These are phyloP conservation scores for Pythium utonaiense DNA, from an alignment of 352 stramenopile species.

Conservation along the genomic window DNA sequence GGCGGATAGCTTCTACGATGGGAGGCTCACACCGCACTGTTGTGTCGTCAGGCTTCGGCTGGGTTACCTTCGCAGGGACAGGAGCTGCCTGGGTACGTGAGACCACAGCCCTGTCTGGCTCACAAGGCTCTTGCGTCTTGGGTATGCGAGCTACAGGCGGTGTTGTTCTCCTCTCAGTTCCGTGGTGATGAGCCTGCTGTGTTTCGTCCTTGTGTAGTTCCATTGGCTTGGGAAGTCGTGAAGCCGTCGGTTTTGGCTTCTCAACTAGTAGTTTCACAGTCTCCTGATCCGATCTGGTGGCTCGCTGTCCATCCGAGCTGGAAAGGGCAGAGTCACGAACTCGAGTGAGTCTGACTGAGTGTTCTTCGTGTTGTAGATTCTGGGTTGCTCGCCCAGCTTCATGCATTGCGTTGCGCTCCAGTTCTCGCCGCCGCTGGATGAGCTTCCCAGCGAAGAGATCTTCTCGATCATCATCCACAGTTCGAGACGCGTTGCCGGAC, in stretches of 20 bases:
- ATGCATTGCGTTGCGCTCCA: slow-evolving; percentile 22
- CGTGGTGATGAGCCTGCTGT: not conserved
- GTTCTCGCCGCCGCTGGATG: slow-evolving; percentile 39
- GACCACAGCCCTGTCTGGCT: not conserved
- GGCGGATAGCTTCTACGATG: not conserved
- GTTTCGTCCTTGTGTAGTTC: not conserved
- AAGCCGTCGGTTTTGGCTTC: not conserved
- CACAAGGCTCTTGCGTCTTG: not conserved
- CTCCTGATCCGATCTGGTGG: not conserved
- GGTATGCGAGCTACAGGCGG: not conserved
- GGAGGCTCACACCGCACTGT: not conserved
- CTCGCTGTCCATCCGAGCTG: not conserved
- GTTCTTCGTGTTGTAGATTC: not conserved
- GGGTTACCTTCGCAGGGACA: not conserved
- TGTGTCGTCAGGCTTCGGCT: not conserved
- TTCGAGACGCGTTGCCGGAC: not conserved
- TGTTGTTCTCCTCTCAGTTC: not conserved
- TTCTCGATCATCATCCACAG: not conserved
- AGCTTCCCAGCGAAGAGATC: slow-evolving; percentile 28
- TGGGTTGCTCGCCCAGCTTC: not conserved
- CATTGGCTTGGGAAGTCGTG: not conserved
- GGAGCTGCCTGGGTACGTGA: not conserved
- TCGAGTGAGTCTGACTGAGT: not conserved
- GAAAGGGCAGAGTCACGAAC: not conserved
- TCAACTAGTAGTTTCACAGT: not conserved